These are phyloP conservation scores for Phytopythium aichiense DNA, from an alignment of 352 stramenopile species.

Conservation along the genomic window DNA sequence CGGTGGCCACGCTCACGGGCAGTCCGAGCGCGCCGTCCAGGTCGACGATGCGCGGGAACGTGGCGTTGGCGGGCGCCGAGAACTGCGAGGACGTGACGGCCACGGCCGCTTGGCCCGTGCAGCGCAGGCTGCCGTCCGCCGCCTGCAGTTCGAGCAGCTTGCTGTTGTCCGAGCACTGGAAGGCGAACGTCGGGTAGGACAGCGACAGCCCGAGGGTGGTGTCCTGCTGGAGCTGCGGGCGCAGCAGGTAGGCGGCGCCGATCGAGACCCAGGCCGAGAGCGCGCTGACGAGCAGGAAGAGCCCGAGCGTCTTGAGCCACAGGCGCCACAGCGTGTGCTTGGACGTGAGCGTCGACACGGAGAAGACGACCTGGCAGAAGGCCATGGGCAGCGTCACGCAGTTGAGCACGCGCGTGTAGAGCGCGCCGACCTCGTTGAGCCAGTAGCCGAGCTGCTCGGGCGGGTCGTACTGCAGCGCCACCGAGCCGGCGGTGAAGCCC, in stretches of 20 bases:
- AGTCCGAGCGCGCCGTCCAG: constrained; percentile 29
- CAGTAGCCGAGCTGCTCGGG: constrained; percentile 37
- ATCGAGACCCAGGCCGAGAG: constrained; percentile 26
- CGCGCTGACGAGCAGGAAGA: constrained; percentile 31
- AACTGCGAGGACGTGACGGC: constrained; percentile 8
- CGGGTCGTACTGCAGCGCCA: constrained; percentile 25
- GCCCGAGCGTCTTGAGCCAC: constrained; percentile 33
- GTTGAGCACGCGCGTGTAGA: constrained; percentile 60
- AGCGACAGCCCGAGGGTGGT: constrained; percentile 21
- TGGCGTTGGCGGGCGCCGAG: constrained; percentile 24
- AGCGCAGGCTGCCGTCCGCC: constrained; percentile 16
- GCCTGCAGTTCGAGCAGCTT: constrained; percentile 36
- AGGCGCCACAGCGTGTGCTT: constrained; percentile 33
- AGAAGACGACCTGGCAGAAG: constrained; percentile 59
- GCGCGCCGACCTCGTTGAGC: constrained; percentile 40
- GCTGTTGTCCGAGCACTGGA: constrained; percentile 43
- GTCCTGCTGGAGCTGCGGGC: constrained; percentile 28
- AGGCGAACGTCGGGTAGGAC: constrained; percentile 40
- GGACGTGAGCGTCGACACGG: constrained; percentile 39
- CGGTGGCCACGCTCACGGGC: constrained; percentile 31
- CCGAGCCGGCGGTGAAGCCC: constrained; percentile 34
- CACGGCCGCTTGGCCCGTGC: constrained; percentile 21
- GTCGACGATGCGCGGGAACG: constrained; percentile 56
- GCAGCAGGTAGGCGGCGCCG: constrained; percentile 23
- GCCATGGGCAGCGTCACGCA: constrained; percentile 57